Base-by-base conservation (phyloP, 2,329 filamentous ascomycete genomes). In the Plectosphaerella cucumerina region DNA sequence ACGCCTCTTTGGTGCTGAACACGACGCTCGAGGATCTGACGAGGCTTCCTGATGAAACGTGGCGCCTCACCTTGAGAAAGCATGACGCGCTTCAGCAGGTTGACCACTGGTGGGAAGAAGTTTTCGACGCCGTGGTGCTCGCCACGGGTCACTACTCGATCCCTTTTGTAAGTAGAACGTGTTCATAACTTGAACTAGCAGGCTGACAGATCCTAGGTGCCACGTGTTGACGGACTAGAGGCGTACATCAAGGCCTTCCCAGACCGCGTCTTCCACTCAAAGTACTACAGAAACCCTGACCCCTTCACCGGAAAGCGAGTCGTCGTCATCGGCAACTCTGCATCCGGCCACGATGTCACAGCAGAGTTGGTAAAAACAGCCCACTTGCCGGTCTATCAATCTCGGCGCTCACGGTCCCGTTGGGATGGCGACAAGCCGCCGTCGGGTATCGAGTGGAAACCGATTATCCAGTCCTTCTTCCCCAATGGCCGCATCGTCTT, bases 81-180 rank as follows among this genome's bases (percentile, higher is more conserved):
- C 63, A 77, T 41, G 75, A 81, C 47, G 56, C 67, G 0, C 56
- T 67, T 1, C 64, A 66, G 2, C 62, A 70, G 9, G 65, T 76
- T 0, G 78, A 82, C 50, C 44, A 71, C 1, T 82, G 78, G 78
- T 80, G 78, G 77, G 66, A 75, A 45, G 77, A 81, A 23, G 56
- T 62, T 0, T 81, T 79, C 31, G 71, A 75, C 44, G 72, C 72
- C 0, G 66, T 75, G 0, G 50, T 75, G 2, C 51, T 75, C 2
- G 71, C 71, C 1, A 74, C 72, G 11, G 72, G 72, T 0, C 72
- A 75, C 45, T 75, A 74, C 23, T 67, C 71, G 0, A 61, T 75
- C 3, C 73, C 73, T 3, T 70, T 70, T 55, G 76, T 80, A 68
- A 6, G n/a, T 21, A 20, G 4, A 17, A 33, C 76, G n/a, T n/a